Base-by-base conservation (phyloP, 2,329 filamentous ascomycete species). In the Microcyclospora pomicola region DNA sequence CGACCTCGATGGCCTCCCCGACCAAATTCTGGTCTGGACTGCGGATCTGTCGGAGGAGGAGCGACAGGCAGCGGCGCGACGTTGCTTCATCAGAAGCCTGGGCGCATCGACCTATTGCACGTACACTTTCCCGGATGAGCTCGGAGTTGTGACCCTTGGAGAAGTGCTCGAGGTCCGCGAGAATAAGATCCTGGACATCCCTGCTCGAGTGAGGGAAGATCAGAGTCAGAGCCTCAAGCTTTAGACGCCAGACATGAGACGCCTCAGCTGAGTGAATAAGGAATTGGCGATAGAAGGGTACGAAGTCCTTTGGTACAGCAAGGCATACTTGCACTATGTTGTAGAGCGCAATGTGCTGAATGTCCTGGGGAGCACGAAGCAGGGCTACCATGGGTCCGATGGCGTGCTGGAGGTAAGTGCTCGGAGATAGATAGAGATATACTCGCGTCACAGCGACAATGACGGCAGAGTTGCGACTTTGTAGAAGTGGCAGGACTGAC, bases 291-390 rank as follows among this genome's bases (percentile, higher is more conserved):
- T 82, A 75, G 54, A 94, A 88, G 54, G 77, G 82, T 39, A 88
- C 82, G 57, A 98, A 98, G n/a, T 80, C 73, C 30, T 73, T 67
- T 0, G 91, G 85, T 12, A 75, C 69, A 19, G 71, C 66, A 9
- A 96, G 68, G 52, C 84, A 91, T 33, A 98, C 82, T n/a, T 85
- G 82, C 9, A 95, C 86, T 42, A 96, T 87, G 56, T 96, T 95
- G 67, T 88, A 88, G 13, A 98, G 71, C 1, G 85, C 87, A 30
- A 94, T 73, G 53, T 92, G 80, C 55, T 93, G 81, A 36, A 94
- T 85, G 55, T 96, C 88, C 42, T 82, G 76, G 0, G 86, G 77
- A 10, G 83, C 80, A 40, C 91, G 77, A 40, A 98, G 67, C 27
- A 98, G 72, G 12, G 88, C 85, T 14, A 95, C 72, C 16, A 98